phyloP scores from a whole-genome alignment of 192 early-diverging fungal genomes.

The Umbelopsis ramanniana region DNA sequence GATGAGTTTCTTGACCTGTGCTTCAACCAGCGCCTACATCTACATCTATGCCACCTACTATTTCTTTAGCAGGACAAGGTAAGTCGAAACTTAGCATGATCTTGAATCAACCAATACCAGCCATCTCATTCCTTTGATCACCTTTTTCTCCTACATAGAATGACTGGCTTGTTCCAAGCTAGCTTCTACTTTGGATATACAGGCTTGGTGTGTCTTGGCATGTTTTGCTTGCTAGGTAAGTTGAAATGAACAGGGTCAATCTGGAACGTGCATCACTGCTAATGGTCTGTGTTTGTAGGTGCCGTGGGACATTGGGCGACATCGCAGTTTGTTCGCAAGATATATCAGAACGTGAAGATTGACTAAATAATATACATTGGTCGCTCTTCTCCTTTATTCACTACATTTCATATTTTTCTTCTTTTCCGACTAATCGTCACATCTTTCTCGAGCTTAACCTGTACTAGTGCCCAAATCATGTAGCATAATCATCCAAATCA shows the following conservation, averaged over 20 bases:
- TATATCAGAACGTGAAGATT: slow-evolving; percentile 79
- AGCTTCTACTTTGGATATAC: slow-evolving; percentile 85
- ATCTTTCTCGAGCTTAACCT: not conserved
- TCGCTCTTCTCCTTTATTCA: not conserved
- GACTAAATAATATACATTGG: slow-evolving; percentile 42
- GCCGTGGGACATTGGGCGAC: slow-evolving; percentile 71
- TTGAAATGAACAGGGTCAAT: not conserved
- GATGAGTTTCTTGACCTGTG: slow-evolving; percentile 77
- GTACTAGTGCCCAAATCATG: slow-evolving; percentile 10
- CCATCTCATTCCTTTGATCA: not conserved
- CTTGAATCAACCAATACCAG: not conserved
- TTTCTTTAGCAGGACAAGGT: slow-evolving; percentile 70
- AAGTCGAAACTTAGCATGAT: slow-evolving; percentile 27
- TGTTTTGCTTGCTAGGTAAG: slow-evolving; percentile 72
- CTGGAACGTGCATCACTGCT: not conserved
- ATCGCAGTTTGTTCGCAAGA: slow-evolving; percentile 65
- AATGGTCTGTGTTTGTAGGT: slow-evolving; percentile 28
- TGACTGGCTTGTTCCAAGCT: slow-evolving; percentile 80
- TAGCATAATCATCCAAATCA: slow-evolving; percentile 23
- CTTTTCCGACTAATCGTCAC: not conserved
- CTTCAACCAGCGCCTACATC: slow-evolving; percentile 74
- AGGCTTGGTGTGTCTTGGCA: slow-evolving; percentile 63
- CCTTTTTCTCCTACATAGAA: slow-evolving; percentile 48
- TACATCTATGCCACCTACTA: slow-evolving; percentile 84
- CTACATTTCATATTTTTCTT: not conserved